Percentiles rank a stretch among this genome's conserved stretches.
Evolutionary conservation across 2,329 filamentous ascomycete genomes (phyloP).

Genomic region (Botrytis sinoallii): DNA sequence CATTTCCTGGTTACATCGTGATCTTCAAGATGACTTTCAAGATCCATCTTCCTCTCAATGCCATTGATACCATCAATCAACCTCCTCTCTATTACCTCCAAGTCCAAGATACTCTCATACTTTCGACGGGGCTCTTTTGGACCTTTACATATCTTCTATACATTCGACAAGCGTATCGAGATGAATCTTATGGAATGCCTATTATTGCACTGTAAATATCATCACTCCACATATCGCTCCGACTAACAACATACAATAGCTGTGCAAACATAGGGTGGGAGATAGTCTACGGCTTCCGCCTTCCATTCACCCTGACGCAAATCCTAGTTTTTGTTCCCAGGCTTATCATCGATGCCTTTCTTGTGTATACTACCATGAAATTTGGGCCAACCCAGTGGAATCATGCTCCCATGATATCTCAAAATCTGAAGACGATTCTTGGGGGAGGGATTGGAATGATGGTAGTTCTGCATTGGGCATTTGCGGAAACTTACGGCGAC

Average conservation of each 20-base stretch:
- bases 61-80: not conserved
- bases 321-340: not conserved
- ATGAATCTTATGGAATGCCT: constrained; percentile 13
- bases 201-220: not conserved
- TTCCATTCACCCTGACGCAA: not conserved
- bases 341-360: not conserved
- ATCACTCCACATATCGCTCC: not conserved
- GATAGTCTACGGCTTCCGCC: not conserved
- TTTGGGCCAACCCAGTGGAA: not conserved
- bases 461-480: not conserved
- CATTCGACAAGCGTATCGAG: not conserved
- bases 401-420: not conserved
- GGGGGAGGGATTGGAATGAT: not conserved
- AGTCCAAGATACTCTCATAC: not conserved
- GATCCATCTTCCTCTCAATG: not conserved
- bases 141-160: not conserved
- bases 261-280: not conserved
- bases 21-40: not conserved
- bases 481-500: not conserved
- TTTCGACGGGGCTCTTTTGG: not conserved
- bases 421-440: not conserved
- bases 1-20: not conserved
- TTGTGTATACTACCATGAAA: not conserved
- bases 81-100: not conserved
- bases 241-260: not conserved